Percentiles rank a stretch among this genome's conserved stretches.
phyloP scores from a whole-genome alignment of 179 eudicot genomes.

The Carnegiea gigantea region DNA sequence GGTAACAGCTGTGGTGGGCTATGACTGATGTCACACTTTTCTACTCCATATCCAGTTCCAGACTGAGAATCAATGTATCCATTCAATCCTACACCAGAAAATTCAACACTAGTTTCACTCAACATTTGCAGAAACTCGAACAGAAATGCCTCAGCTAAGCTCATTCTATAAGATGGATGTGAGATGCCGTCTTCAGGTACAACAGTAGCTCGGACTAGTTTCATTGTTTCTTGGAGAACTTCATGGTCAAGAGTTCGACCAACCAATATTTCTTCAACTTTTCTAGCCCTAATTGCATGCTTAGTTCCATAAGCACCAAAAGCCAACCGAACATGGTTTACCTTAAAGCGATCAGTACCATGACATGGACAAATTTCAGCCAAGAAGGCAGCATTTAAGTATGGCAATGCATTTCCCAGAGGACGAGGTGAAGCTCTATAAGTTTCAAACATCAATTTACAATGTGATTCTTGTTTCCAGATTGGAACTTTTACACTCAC shows the following conservation, averaged over 20 bases:
- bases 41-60: conserved; percentile 11
- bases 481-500: conserved; percentile 59
- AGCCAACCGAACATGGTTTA: conserved; percentile 53
- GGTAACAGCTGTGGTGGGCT: conserved; percentile 42
- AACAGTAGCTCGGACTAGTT: conserved; percentile 44
- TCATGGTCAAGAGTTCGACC: conserved; percentile 46
- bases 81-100: conserved; percentile 29
- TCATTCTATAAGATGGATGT: conserved; percentile 55
- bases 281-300: conserved; percentile 68
- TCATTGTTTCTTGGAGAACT: conserved; percentile 55
- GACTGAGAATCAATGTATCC: conserved; percentile 26
- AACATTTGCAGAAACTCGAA: conserved; percentile 63
- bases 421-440: conserved; percentile 94
- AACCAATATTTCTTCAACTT: conserved; percentile 59
- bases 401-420: conserved; percentile 75
- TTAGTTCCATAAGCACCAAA: conserved; percentile 79
- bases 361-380: conserved; percentile 52
- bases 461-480: conserved; percentile 27
- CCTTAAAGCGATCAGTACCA: conserved; percentile 29
- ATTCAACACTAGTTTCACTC: conserved; percentile 23
- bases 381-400: conserved; percentile 80
- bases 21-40: conserved; percentile 11
- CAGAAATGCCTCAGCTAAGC: conserved; percentile 80
- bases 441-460: conserved; percentile 62
- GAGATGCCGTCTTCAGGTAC: conserved; percentile 64